phyloP scores from a whole-genome alignment of 805 yeast genomes.

The Wickerhamiella spandovensis region DNA sequence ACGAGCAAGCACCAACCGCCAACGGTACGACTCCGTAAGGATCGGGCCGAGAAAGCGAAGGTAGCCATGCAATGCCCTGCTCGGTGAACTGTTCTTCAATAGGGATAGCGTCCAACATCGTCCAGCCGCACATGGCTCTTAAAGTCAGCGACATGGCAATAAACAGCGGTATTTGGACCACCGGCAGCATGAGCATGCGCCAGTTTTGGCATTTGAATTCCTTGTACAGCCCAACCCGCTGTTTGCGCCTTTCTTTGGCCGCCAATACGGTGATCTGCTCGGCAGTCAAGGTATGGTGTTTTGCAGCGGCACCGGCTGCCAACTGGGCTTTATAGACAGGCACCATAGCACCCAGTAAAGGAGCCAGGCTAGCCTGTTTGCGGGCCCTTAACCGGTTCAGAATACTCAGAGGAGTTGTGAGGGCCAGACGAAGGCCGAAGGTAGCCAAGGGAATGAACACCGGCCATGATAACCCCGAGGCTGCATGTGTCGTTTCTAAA shows the following conservation, averaged over 20 bases:
- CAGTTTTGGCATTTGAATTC: conserved; percentile 59
- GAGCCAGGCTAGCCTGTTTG: conserved; percentile 58
- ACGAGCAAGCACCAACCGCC: conserved; percentile 51
- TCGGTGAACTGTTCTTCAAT: conserved; percentile 23
- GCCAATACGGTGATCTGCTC: conserved; percentile 68
- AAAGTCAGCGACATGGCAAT: conserved; percentile 61
- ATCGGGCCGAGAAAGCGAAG: conserved; percentile 47
- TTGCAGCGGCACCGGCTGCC: conserved; percentile 28
- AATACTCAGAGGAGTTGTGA: conserved; percentile 72
- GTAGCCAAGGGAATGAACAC: conserved; percentile 64
- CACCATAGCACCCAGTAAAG: conserved; percentile 57
- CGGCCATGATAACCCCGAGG: conserved; percentile 66
- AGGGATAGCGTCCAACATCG: conserved; percentile 21
- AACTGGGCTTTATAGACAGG: conserved; percentile 53
- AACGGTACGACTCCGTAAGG: conserved; percentile 56
- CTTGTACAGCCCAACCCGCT: conserved; percentile 61
- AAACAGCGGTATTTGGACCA: conserved; percentile 82
- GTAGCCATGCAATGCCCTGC: conserved; percentile 50
- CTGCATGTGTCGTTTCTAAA: conserved; percentile 16
- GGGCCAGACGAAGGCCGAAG: conserved; percentile 42
- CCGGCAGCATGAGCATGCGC: conserved; percentile 58
- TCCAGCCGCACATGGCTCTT: conserved; percentile 56
- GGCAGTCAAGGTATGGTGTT: conserved; percentile 38
- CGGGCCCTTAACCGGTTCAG: conserved; percentile 54
- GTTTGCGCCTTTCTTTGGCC: conserved; percentile 60